Evolutionary conservation across 2,329 filamentous ascomycete genomes (phyloP), one percentile per base, ranked within the genome.

Genomic region (Diplodia seriata): DNA sequence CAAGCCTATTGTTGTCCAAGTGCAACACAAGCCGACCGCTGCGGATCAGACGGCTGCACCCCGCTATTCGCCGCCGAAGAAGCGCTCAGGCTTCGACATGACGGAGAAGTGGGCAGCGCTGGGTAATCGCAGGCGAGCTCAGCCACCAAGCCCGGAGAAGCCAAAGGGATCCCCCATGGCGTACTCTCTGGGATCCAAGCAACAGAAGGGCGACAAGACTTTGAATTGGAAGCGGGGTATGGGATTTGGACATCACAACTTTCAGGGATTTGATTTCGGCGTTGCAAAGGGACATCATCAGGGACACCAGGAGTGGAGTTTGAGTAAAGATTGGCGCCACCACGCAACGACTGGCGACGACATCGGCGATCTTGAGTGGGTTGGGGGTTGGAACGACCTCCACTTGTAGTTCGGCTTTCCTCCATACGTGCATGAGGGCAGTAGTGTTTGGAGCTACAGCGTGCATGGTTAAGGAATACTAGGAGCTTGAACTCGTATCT

Each of bases 51-150:
- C 47, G n/a, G 29, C 43, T 18, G 59, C 47, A n/a, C 79, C 84
- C 68, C 85, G 85, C 68, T 89, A 90, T 73, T 87, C 89, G 18
- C 86, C 91, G 53, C 85, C 89, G 33, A 82, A 87, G 26, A 92
- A 92, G 82, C 87, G 86, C 67, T 82, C 79, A 29, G 54, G 65
- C 65, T 67, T 67, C 56, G 55, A 67, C 47, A 67, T 61, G 65
- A 77, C 91, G 64, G 94, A 97, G 80, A 97, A 97, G 78, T 98
- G 94, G 94, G 88, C 91, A 29, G 91, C 89, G 14, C 85, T 98
- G 59, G 94, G 94, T 70, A 91, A 97, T 77, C 90, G 91, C 74
- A 88, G 94, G 67, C 89, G 93, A 69, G 91, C 73, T 88, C 68
- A 87, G 85, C 75, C 85, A 56, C 75, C 85, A 54, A 67, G 64